Percentiles rank a stretch among this genome's conserved stretches.
Conservation (phyloP, 192 early-diverging fungal genomes). For the Coemansia sp. region DNA sequence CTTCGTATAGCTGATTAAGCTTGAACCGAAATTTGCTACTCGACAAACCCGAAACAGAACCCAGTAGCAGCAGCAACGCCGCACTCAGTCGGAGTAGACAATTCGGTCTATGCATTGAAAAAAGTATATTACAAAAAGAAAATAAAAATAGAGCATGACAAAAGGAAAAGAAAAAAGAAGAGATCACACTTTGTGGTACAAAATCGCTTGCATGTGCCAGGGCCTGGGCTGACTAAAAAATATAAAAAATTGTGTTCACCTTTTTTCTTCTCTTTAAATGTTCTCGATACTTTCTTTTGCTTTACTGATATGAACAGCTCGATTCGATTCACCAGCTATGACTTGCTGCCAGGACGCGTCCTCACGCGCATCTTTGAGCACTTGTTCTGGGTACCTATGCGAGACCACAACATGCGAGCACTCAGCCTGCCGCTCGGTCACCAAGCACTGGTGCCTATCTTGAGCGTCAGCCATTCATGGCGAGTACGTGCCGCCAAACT, state of each 20-base stretch:
- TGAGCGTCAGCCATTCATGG: constrained; percentile 29
- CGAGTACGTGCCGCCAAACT: constrained; percentile 34
- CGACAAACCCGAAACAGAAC: constrained; percentile 18
- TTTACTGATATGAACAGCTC: not conserved
- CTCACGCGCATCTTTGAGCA: constrained; percentile 33
- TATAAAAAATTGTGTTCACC: not conserved
- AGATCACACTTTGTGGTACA: not conserved
- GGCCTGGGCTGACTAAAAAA: not conserved
- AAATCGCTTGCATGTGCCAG: not conserved
- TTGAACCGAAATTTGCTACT: constrained; percentile 51
- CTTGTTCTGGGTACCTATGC: constrained; percentile 34
- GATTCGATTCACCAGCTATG: not conserved
- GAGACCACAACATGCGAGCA: constrained; percentile 14
- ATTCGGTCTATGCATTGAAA: not conserved
- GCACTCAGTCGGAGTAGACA: not conserved
- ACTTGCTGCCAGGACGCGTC: constrained; percentile 16
- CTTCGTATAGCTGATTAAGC: constrained; percentile 62
- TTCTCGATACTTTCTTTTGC: not conserved
- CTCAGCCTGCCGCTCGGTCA: constrained; percentile 35
- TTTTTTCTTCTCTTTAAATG: not conserved
- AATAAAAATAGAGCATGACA: not conserved
- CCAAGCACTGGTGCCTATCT: constrained; percentile 8
- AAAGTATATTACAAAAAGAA: constrained; percentile 2
- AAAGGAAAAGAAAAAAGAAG: not conserved
- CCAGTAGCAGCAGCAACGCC: not conserved